Conservation (phyloP, 306 rosid genomes). For the Gastrolobium villosum region DNA sequence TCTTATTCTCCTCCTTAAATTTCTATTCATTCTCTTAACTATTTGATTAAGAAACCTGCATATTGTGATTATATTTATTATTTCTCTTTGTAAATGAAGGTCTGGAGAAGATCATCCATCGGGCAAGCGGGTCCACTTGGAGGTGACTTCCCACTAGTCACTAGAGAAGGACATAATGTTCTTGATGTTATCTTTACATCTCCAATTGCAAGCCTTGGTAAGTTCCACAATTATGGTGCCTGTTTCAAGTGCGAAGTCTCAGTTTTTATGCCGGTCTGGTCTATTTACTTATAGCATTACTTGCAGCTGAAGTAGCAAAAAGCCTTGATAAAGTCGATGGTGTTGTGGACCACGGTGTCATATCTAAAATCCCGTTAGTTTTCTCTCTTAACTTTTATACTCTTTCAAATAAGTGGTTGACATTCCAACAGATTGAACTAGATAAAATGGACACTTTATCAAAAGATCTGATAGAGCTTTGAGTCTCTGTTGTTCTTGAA, state of each 20-base stretch:
- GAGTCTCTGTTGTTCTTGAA: constrained; percentile 22
- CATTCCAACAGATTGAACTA: constrained; percentile 13
- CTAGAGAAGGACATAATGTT: constrained; percentile 84
- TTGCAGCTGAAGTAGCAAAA: constrained; percentile 78
- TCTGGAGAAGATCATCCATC: constrained; percentile 87
- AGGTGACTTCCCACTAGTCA: constrained; percentile 79
- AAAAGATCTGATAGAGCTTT: constrained; percentile 3
- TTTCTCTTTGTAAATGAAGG: constrained; percentile 57
- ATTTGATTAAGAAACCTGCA: background rate
- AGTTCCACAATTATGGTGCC: constrained; percentile 35
- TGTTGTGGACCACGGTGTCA: constrained; percentile 76
- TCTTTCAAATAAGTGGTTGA: constrained; percentile 31
- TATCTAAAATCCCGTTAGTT: constrained; percentile 86
- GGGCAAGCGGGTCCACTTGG: constrained; percentile 86
- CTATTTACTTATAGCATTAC: constrained; percentile 21
- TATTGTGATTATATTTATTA: constrained; percentile 34
- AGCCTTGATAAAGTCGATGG: constrained; percentile 71
- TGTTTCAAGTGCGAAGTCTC: constrained; percentile 38
- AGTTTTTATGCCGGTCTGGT: constrained; percentile 18
- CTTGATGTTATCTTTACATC: constrained; percentile 92
- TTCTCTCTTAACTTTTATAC: constrained; percentile 38
- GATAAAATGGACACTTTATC: background rate
- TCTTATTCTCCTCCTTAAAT: constrained; percentile 10
- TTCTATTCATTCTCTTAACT: constrained; percentile 5
- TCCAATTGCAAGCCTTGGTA: constrained; percentile 81